phyloP scores from a whole-genome alignment of 306 rosid genomes.

The apple (Malus domestica) region DNA sequence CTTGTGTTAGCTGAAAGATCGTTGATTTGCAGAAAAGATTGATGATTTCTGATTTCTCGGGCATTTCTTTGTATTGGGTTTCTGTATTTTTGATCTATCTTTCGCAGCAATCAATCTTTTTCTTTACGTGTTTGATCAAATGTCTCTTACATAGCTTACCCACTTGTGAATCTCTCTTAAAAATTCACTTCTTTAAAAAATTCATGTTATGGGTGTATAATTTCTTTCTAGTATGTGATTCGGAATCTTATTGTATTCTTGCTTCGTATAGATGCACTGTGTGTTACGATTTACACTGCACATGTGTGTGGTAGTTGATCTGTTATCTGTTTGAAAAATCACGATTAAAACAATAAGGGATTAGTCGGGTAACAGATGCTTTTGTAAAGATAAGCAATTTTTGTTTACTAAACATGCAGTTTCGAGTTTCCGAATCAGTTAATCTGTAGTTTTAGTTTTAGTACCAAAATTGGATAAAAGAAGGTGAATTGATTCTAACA shows the following conservation, averaged over 20 bases:
- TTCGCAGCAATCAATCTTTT: neutral
- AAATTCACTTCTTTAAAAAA: constrained; percentile 6
- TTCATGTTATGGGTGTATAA: constrained; percentile 1
- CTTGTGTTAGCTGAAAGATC: constrained; percentile 29
- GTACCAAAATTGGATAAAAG: neutral
- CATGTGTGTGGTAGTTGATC: constrained; percentile 18
- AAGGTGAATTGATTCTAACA: neutral
- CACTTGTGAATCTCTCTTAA: no score
- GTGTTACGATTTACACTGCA: constrained; percentile 8
- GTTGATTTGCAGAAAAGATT: constrained; percentile 11
- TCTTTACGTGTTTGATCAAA: neutral
- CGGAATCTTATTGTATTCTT: neutral
- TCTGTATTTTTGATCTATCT: neutral
- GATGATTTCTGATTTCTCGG: neutral
- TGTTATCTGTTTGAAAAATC: constrained; percentile 1
- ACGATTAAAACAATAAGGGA: neutral
- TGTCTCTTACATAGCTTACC: neutral
- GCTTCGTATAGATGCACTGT: constrained; percentile 7
- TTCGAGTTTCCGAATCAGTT: constrained; percentile 11
- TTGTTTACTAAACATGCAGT: neutral
- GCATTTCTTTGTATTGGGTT: constrained; percentile 4
- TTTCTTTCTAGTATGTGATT: neutral
- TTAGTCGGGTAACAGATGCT: neutral
- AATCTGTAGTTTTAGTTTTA: neutral
- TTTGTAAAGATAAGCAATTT: neutral